phyloP scores from a whole-genome alignment of 2,329 filamentous ascomycete species.

The Periconia sp. region DNA sequence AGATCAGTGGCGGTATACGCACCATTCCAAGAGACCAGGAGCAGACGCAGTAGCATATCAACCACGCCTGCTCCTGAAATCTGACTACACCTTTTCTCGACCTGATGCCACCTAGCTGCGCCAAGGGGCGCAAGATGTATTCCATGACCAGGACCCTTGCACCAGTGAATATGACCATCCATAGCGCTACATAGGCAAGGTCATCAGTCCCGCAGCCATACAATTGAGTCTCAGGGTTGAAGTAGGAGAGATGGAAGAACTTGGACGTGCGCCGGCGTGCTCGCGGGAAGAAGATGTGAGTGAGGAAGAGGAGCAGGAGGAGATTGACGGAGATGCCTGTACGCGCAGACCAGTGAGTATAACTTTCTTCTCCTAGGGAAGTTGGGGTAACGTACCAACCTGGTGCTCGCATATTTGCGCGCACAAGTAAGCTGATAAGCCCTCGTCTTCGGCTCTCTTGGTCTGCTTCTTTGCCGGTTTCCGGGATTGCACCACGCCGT shows the following conservation, averaged over 20 bases:
- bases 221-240: conserved; percentile 68
- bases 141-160: conserved; percentile 86
- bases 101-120: conserved; percentile 72
- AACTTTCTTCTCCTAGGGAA: neutral
- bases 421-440: conserved; percentile 65
- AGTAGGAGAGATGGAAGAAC: conserved; percentile 88
- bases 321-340: conserved; percentile 85
- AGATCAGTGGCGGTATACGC: too few species aligned
- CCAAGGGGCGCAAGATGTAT: conserved; percentile 81
- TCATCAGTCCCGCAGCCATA: conserved; percentile 85
- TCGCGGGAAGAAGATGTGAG: conserved; percentile 82
- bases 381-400: conserved; percentile 65
- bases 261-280: conserved; percentile 80
- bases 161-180: conserved; percentile 84
- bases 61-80: conserved; percentile 94
- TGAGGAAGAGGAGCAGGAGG: conserved; percentile 79
- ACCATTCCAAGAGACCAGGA: conserved; percentile 89
- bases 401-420: conserved; percentile 80
- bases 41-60: conserved; percentile 79
- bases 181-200: conserved; percentile 75
- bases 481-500: conserved; percentile 10
- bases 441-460: conserved; percentile 67
- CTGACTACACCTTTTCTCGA: conserved; percentile 78
- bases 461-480: conserved; percentile 23
- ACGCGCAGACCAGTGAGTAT: neutral